phyloP scores from a whole-genome alignment of 306 rosid species.

The Phaseolus lunatus region DNA sequence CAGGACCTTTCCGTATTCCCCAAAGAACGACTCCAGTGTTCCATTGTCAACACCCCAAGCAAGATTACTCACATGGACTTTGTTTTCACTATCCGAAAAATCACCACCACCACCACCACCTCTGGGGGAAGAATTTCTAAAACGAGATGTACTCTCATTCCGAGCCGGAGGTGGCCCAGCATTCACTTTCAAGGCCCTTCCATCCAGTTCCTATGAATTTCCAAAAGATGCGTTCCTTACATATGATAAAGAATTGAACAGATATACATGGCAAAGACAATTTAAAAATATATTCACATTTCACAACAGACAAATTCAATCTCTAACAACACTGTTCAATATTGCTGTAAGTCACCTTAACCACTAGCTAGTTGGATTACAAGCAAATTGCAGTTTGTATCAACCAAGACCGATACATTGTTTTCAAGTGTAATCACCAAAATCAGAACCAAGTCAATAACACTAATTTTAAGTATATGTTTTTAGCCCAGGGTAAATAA shows the following conservation, averaged over 20 bases:
- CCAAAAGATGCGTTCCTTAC: slow-evolving; percentile 32
- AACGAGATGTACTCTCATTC: slow-evolving; percentile 51
- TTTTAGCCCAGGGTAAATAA: not conserved
- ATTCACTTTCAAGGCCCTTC: slow-evolving; percentile 84
- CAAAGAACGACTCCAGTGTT: slow-evolving; percentile 76
- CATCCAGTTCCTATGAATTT: slow-evolving; percentile 72
- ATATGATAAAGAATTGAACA: slow-evolving; percentile 12
- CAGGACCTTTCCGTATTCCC: slow-evolving; percentile 79
- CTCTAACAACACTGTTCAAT: slow-evolving; percentile 12
- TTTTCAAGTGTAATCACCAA: not conserved
- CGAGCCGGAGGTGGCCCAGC: slow-evolving; percentile 84
- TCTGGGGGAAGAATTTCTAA: slow-evolving; percentile 30
- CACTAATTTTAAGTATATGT: not conserved
- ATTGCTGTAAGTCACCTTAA: not conserved
- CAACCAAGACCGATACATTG: not conserved
- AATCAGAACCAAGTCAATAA: not conserved
- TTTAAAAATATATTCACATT: not conserved
- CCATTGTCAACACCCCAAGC: slow-evolving; percentile 92
- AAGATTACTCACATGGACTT: slow-evolving; percentile 88
- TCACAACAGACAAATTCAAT: slow-evolving; percentile 28
- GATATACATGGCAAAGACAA: slow-evolving; percentile 22
- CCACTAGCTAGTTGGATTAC: not conserved
- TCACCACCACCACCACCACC: slow-evolving; percentile 54
- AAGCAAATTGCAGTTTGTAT: not conserved
- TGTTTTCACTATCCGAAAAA: slow-evolving; percentile 50